Conservation (phyloP, 352 stramenopile genomes). For the Globisporangium polare region DNA sequence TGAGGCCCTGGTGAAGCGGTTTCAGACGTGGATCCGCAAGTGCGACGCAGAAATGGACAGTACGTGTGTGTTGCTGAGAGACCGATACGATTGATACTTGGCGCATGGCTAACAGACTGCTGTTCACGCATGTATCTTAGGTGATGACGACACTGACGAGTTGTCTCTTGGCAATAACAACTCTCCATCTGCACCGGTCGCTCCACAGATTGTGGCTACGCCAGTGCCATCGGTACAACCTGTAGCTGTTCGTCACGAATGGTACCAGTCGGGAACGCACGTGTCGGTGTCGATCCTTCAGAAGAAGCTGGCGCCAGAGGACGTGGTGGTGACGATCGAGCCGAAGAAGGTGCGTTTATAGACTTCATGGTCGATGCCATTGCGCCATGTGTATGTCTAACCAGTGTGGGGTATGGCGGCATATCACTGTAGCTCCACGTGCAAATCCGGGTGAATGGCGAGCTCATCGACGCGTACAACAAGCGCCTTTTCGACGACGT, state of each 20-base stretch:
- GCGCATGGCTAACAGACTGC: not conserved
- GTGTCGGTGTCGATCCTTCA: slow-evolving; percentile 83
- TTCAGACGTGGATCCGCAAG: slow-evolving; percentile 87
- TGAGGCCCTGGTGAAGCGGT: slow-evolving; percentile 41
- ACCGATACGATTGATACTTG: not conserved
- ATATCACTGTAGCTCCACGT: slow-evolving; percentile 45
- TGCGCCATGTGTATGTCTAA: not conserved
- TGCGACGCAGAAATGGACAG: slow-evolving; percentile 80
- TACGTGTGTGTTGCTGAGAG: slow-evolving; percentile 20
- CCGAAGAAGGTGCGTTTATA: slow-evolving; percentile 32
- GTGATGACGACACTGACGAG: slow-evolving; percentile 10
- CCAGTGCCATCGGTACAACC: not conserved
- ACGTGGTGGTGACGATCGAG: slow-evolving; percentile 57
- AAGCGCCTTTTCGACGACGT: slow-evolving; percentile 75
- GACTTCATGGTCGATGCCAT: too few relatives aligned
- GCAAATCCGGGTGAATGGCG: slow-evolving; percentile 40
- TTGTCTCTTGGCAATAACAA: slow-evolving; percentile 5
- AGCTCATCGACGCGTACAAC: slow-evolving; percentile 56
- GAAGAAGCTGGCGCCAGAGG: slow-evolving; percentile 67
- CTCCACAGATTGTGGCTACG: not conserved
- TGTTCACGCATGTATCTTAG: not conserved
- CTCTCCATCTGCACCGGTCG: not conserved
- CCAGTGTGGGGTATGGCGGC: too few relatives aligned
- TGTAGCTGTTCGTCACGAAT: slow-evolving; percentile 50
- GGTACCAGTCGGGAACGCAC: slow-evolving; percentile 80